Base-by-base conservation (phyloP, 2,329 filamentous ascomycete species). In the Gyromitra esculenta region DNA sequence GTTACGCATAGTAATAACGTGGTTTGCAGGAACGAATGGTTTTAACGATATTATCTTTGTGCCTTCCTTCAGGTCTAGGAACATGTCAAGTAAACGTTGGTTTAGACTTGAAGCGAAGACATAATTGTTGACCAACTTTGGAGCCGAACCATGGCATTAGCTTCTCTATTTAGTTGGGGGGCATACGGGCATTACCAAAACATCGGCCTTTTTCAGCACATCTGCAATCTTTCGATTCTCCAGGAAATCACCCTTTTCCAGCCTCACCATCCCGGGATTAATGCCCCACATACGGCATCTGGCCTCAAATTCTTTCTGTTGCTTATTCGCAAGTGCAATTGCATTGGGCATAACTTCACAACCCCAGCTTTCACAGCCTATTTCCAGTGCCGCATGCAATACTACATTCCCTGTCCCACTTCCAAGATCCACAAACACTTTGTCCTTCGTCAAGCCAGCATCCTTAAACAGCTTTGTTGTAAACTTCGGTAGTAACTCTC, bases 371-470 rank as follows among this genome's bases (percentile, higher is more conserved):
- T 97, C 93, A 83, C 94, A 97, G 18, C 96, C 96, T 67, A 95
- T 90, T 83, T 99, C 93, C 21, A 99, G 88, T 0, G 96, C 96
- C 1, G 95, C 94, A 83, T 99, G 96, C 65, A 99, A 86, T 35
- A 96, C 94, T 1, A 98, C 95, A 82, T 98, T 99, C 62, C 95
- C 96, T 15, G 98, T 96, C 39, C 96, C 96, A 1, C 95, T 98
- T 63, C 96, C 96, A 13, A 99, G 87, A 82, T 99, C 96, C 76
- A 99, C 91, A 82, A 99, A 98, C 48, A 96, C 89, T 80, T 96
- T 92, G 64, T 91, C 88, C 0, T 92, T 95, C 76, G 89, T 94
- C 83, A 98, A 89, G 57, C 89, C 87, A 1, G 92, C 91, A 82
- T 90, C 87, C 15, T 90, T 88, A 80, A 99, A 90, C 76, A 98